Evolutionary conservation across 768 basidiomycete species (phyloP).

Genomic region (Leccinum longicurvipes): DNA sequence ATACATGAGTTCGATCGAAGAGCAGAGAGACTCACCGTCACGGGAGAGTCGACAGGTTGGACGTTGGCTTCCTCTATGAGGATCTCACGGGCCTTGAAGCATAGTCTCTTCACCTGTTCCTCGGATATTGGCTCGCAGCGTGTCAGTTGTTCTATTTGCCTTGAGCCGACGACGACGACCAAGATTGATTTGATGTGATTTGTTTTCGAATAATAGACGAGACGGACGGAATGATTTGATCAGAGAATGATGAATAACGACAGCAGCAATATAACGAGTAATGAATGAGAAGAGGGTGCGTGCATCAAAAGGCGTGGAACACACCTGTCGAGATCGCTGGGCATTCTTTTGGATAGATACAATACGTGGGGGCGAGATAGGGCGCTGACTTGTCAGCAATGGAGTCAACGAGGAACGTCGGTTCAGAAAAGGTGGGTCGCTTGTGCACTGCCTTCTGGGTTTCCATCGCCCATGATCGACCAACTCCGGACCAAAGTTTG

Average conservation of each 20-base stretch:
- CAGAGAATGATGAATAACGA: constrained; percentile 24
- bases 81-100: constrained; percentile 94
- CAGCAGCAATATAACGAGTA: background rate
- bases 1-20: background rate
- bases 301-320: constrained; percentile 33
- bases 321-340: constrained; percentile 58
- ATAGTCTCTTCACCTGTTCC: constrained; percentile 91
- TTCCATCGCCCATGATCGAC: constrained; percentile 18
- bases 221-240: constrained; percentile 17
- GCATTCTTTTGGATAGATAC: constrained; percentile 34
- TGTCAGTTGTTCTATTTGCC: constrained; percentile 92
- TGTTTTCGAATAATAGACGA: background rate
- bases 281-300: constrained; percentile 13
- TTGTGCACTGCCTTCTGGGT: constrained; percentile 22
- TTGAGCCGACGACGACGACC: constrained; percentile 33
- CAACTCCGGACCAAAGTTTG: background rate
- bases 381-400: constrained; percentile 27
- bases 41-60: constrained; percentile 92
- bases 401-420: background rate
- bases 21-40: constrained; percentile 64
- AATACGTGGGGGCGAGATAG: constrained; percentile 16
- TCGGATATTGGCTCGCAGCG: constrained; percentile 96
- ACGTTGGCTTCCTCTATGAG: constrained; percentile 98
- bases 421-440: constrained; percentile 17
- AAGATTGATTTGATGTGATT: constrained; percentile 7